These are phyloP conservation scores for Themeda triandra DNA, from an alignment of 176 grass and related monocot genomes.

Conservation along the genomic window DNA sequence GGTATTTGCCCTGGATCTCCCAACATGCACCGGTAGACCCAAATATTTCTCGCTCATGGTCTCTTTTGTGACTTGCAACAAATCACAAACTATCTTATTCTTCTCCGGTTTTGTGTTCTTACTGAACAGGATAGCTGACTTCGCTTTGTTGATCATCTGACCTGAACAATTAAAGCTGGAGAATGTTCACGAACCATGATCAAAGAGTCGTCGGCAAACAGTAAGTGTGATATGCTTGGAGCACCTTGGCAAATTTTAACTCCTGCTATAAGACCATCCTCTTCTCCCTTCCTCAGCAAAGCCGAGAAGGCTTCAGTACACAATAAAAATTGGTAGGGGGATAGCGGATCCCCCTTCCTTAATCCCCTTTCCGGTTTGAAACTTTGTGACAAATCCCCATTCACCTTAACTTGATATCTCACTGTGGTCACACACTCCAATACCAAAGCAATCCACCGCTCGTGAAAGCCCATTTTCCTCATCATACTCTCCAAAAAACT, in stretches of 20 bases:
- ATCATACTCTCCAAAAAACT: not conserved
- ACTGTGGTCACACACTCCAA: not conserved
- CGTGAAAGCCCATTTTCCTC: not conserved
- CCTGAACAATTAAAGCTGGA: not conserved
- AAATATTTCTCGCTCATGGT: not conserved
- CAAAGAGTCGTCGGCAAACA: too few relatives aligned
- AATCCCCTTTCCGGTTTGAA: not conserved
- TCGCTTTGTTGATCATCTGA: not conserved
- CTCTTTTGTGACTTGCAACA: not conserved
- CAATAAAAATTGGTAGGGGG: not conserved
- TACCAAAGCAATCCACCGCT: not conserved
- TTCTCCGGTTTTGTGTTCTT: accelerated
- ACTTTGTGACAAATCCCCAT: not conserved
- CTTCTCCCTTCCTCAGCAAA: not conserved
- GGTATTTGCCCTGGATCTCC: too few relatives aligned
- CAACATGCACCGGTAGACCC: too few relatives aligned
- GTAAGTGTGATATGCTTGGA: not conserved
- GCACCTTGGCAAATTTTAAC: not conserved
- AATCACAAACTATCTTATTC: too few relatives aligned
- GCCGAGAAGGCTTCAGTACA: not conserved
- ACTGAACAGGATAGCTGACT: not conserved
- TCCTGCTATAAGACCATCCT: not conserved
- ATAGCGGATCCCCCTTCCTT: not conserved
- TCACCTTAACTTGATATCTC: not conserved
- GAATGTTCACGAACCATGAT: not conserved